A percentile compares a stretch with the other conserved stretches of the same genome.
phyloP scores from a whole-genome alignment of 2,329 filamentous ascomycete genomes.

The Pseudocercospora eumusae region DNA sequence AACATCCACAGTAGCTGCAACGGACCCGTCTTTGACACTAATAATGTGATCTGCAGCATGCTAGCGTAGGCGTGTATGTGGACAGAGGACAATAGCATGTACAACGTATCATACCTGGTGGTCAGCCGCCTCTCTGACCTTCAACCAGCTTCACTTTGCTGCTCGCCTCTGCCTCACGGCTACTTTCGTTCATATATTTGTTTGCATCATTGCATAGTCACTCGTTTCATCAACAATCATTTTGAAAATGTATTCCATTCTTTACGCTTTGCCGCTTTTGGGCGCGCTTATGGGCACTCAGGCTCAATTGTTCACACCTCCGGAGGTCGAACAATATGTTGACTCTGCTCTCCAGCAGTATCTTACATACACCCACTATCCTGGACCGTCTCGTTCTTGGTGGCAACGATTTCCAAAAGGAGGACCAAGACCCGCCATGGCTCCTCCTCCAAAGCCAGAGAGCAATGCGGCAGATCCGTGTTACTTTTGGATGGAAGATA shows the following conservation, averaged over 20 bases:
- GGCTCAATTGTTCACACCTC: constrained; percentile 19
- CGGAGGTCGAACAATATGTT: constrained; percentile 11
- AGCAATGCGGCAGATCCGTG: constrained; percentile 29
- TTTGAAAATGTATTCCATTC: constrained; percentile 21
- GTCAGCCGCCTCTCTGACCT: constrained; percentile 9
- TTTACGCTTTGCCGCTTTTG: constrained; percentile 19
- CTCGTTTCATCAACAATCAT: constrained; percentile 11
- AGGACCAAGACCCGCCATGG: constrained; percentile 5
- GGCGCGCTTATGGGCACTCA: constrained; percentile 25
- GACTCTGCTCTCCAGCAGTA: constrained; percentile 1
- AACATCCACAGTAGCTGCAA: neutral
- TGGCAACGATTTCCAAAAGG: constrained; percentile 8
- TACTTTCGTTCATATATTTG: neutral
- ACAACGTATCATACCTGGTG: neutral
- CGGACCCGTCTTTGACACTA: neutral
- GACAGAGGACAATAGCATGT: neutral
- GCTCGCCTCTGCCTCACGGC: constrained; percentile 15
- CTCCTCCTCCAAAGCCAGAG: constrained; percentile 6
- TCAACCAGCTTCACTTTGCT: constrained; percentile 17
- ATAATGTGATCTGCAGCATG: constrained; percentile 7
- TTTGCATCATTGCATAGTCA: constrained; percentile 1
- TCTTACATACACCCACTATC: constrained; percentile 8
- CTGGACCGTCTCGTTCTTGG: constrained; percentile 16
- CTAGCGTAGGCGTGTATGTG: neutral
- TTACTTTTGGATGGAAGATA: constrained; percentile 47